phyloP scores from a whole-genome alignment of 345 rosid genomes.

The Brassica rapa region DNA sequence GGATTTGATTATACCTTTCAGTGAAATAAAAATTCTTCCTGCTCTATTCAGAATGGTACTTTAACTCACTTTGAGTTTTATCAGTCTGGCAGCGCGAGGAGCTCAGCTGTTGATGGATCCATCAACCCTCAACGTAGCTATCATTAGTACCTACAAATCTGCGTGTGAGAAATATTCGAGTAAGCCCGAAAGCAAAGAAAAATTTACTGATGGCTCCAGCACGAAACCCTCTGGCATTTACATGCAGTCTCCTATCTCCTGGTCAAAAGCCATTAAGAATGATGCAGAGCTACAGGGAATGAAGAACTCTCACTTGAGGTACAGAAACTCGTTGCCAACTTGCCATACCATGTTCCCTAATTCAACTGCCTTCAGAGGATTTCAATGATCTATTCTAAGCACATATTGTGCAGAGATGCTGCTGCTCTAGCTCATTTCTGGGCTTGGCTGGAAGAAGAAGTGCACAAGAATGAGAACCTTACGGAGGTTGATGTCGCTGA shows the following conservation, averaged over 20 bases:
- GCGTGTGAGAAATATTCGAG: slow-evolving; percentile 54
- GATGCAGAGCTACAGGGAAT: slow-evolving; percentile 82
- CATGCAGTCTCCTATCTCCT: slow-evolving; percentile 76
- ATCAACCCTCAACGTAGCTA: slow-evolving; percentile 79
- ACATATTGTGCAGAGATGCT: slow-evolving; percentile 69
- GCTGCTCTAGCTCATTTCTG: slow-evolving; percentile 91
- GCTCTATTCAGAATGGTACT: slow-evolving; percentile 14
- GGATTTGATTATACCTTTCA: slow-evolving; percentile 4
- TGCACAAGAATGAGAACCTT: slow-evolving; percentile 54
- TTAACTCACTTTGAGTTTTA: slow-evolving; percentile 25
- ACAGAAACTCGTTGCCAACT: slow-evolving; percentile 8
- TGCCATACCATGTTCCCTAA: background rate
- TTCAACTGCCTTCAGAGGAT: background rate
- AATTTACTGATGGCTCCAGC: slow-evolving; percentile 36
- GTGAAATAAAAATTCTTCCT: background rate
- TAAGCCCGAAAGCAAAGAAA: slow-evolving; percentile 40
- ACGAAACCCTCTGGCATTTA: slow-evolving; percentile 61
- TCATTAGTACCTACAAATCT: slow-evolving; percentile 67
- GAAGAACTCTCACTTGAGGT: slow-evolving; percentile 88
- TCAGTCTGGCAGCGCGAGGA: slow-evolving; percentile 77
- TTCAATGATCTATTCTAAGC: background rate
- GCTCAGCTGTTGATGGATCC: slow-evolving; percentile 81
- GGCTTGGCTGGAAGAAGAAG: slow-evolving; percentile 91
- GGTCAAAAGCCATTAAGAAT: slow-evolving; percentile 86
- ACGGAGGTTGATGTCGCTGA: slow-evolving; percentile 92